Base-by-base conservation (phyloP, 2,329 filamentous ascomycete species). In the Penicillium aurantiogriseum region DNA sequence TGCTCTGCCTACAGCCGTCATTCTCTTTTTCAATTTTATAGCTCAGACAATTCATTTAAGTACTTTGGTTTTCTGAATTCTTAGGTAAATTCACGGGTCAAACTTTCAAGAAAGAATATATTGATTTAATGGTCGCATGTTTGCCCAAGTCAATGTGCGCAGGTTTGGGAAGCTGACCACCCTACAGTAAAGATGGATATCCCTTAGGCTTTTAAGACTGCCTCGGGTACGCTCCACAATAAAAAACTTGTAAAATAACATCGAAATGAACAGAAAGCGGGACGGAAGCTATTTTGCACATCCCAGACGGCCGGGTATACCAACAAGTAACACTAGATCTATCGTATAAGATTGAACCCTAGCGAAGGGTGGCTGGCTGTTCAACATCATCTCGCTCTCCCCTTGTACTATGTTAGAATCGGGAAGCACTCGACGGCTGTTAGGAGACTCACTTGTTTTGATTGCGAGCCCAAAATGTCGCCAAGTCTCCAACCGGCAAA, bases 401-500 rank as follows among this genome's bases (percentile, higher is more conserved):
- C 9, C 21, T 36, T 23, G 4, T 2, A 31, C 21, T 17, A 5
- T 19, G 40, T 53, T 6, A 59, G 42, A 31, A 42, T 1, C 5
- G 31, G 11, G 7, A 51, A 39, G 1, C 4, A 17, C 9, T 21
- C 8, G 2, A 15, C 6, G 0, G 3, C 2, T 40, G 35, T 35
- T 17, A 36, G 13, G 21, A 23, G n/a, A 23, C 56, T 55, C 15
- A 63, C 60, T 52, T 61, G 3, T 36, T 11, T 8, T 52, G 31
- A 4, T 23, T 23, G 11, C 47, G 42, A 13, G 25, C 29, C 66
- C 67, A 69, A 6, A 65, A 29, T 1, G 25, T 19, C 2, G 27
- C 53, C 51, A 72, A 27, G 25, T 75, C 73, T 3, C 71, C 72
- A 23, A 75, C 76, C 5, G 82, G 82, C 23, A 85, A 63, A 44